These are phyloP conservation scores for Sarocladium oryzae DNA, from an alignment of 2,329 filamentous ascomycete genomes.

Conservation along the genomic window DNA sequence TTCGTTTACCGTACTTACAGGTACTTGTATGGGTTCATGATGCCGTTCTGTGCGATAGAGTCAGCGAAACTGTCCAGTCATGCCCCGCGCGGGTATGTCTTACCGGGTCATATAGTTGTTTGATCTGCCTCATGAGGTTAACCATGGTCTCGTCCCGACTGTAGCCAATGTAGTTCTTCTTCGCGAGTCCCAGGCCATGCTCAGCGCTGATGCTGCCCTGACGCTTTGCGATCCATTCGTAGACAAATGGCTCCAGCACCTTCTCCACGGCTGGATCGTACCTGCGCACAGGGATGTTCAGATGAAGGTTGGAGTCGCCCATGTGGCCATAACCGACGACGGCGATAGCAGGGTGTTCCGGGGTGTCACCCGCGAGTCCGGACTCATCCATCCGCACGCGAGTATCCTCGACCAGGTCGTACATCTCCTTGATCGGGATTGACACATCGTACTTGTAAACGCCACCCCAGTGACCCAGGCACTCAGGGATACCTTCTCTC, in stretches of 20 bases:
- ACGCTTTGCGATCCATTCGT: slow-evolving; percentile 88
- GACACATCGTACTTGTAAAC: slow-evolving; percentile 99
- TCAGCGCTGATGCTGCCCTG: slow-evolving; percentile 95
- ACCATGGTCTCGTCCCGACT: slow-evolving; percentile 85
- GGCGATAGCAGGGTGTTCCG: slow-evolving; percentile 71
- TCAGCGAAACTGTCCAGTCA: slow-evolving; percentile 16
- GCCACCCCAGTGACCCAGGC: slow-evolving; percentile 81
- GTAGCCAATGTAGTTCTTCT: slow-evolving; percentile 94
- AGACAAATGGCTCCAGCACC: slow-evolving; percentile 87
- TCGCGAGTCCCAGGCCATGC: slow-evolving; percentile 87
- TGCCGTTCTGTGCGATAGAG: slow-evolving; percentile 64
- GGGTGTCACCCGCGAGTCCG: slow-evolving; percentile 70
- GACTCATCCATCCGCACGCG: slow-evolving; percentile 64
- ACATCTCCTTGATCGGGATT: slow-evolving; percentile 82
- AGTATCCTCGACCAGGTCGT: slow-evolving; percentile 81
- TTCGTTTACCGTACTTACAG: slow-evolving; percentile 42
- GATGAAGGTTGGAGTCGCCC: slow-evolving; percentile 92
- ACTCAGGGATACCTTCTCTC: slow-evolving; percentile 89
- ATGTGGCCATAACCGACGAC: slow-evolving; percentile 98
- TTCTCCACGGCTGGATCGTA: slow-evolving; percentile 87
- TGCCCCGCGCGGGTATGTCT: slow-evolving; percentile 32
- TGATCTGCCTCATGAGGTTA: slow-evolving; percentile 89
- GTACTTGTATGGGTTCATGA: slow-evolving; percentile 99
- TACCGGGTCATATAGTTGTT: slow-evolving; percentile 89
- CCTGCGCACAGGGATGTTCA: slow-evolving; percentile 77